Evolutionary conservation across 331 rosid genomes (phyloP).

Genomic region (Dryas integrifolia): DNA sequence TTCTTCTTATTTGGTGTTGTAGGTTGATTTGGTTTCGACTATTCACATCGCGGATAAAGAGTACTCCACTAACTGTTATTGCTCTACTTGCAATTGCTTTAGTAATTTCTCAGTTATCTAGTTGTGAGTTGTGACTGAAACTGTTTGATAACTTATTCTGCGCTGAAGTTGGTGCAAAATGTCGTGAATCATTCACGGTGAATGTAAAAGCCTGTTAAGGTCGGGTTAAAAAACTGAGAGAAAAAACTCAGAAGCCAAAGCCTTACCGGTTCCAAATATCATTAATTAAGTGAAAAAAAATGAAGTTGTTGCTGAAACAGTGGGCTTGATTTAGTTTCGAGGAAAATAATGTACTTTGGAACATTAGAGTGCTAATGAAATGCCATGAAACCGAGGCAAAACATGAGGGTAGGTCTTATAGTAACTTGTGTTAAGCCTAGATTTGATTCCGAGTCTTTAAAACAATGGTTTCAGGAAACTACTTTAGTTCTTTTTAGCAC

Average conservation of each 20-base stretch:
- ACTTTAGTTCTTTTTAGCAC: no score
- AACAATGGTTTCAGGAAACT: background rate
- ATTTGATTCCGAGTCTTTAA: background rate
- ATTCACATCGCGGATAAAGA: constrained; percentile 94
- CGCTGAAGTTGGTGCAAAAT: background rate
- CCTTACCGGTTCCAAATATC: background rate
- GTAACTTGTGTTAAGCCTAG: background rate
- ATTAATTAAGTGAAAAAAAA: no score
- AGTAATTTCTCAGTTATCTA: background rate
- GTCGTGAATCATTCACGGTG: no score
- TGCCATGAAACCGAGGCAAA: background rate
- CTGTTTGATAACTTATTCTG: background rate
- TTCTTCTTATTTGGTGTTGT: constrained; percentile 31
- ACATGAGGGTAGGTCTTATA: no score
- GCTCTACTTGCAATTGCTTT: background rate
- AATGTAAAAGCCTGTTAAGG: background rate
- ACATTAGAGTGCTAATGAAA: background rate
- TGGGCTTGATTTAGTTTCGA: background rate
- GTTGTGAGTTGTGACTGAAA: background rate
- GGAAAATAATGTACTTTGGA: background rate
- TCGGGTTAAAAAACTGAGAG: no score
- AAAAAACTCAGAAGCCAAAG: background rate
- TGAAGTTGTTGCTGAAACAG: background rate
- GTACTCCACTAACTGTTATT: constrained; percentile 32
- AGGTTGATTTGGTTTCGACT: constrained; percentile 98